Base-by-base conservation (phyloP, 305 asterid species). In the Solanum aculeatissimum region DNA sequence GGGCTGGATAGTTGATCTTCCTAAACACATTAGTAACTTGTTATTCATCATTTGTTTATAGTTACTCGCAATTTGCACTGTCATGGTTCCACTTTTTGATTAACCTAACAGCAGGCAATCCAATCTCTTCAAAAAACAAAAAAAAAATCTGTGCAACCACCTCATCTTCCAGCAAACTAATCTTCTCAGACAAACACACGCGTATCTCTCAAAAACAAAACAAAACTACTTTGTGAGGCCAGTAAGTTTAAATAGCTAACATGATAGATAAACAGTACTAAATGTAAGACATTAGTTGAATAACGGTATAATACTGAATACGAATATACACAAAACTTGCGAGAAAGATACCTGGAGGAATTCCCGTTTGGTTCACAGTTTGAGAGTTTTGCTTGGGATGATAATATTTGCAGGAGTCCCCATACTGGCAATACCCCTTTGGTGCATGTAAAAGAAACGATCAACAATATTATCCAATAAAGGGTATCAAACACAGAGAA, bases 381-480 rank as follows among this genome's bases (percentile, higher is more conserved):
- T 83, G 90, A 74, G 78, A 49, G 71, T 89, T 90, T 85, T 88
- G 91, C 90, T 88, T 91, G 65, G 99, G 99, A 89, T 97, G 99
- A 90, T 92, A 92, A 87, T 92, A 94, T 90, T 90, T 94, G 91
- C 98, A 97, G 74, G 92, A 90, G 86, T 95, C 95, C 81, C 98
- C 96, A 85, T 93, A 91, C 63, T 86, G 95, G 91, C 99, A 97
- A 21, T 92, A 91, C 16, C 99, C 98, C 99, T 97, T 69, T 70
- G 29, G 80, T 85, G 40, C 53, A 77, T 43, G 21, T 47, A 40
- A 83, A 79, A 14, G 25, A 42, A 21, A 53, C 32, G 32, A 78
- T 78, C 82, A 80, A 75, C 23, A 8, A 32, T 69, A 29, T 66
- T 42, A 85, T 57, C 57, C 80, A 80, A 54, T 1, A 54, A 18